A percentile compares a stretch with the other conserved stretches of the same genome.
phyloP scores from a whole-genome alignment of 805 yeast species.

The Saccharomyces cerevisiae region DNA sequence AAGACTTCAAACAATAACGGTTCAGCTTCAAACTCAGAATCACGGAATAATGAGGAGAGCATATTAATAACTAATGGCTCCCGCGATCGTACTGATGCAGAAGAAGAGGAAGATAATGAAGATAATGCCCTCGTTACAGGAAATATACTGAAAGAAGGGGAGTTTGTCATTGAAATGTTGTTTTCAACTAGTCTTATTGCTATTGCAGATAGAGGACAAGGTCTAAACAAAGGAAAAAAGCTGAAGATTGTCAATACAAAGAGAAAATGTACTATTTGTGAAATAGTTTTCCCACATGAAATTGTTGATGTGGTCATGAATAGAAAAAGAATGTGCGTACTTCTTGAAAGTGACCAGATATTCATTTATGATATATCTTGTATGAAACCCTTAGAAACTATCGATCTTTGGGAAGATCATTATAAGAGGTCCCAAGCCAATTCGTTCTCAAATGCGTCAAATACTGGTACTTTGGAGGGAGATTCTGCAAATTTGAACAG shows the following conservation, averaged over 20 bases:
- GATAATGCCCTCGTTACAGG: background rate
- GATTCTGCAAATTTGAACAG: background rate
- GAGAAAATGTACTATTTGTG: conserved; percentile 69
- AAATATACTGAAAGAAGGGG: conserved; percentile 28
- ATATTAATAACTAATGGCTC: background rate
- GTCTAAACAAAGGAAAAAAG: conserved; percentile 50
- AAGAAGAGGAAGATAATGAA: background rate
- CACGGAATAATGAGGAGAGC: background rate
- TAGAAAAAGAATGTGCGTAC: conserved; percentile 71
- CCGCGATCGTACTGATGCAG: conserved; percentile 1
- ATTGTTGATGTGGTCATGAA: conserved; percentile 70
- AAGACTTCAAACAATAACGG: background rate
- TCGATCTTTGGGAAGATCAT: conserved; percentile 36
- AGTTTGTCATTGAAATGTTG: conserved; percentile 69
- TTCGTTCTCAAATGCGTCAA: background rate
- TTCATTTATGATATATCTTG: conserved; percentile 85
- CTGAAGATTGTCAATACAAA: conserved; percentile 64
- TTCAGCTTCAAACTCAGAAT: background rate
- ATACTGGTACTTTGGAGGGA: background rate
- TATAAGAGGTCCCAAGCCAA: conserved; percentile 4
- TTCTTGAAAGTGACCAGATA: conserved; percentile 64
- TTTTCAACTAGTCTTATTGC: conserved; percentile 84
- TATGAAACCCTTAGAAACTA: conserved; percentile 69
- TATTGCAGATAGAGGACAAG: conserved; percentile 64
- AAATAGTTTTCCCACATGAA: conserved; percentile 72